Evolutionary conservation across 352 stramenopile genomes (phyloP), one percentile per base, ranked within the genome.

Genomic region (Thalassiosira mediterranea): DNA sequence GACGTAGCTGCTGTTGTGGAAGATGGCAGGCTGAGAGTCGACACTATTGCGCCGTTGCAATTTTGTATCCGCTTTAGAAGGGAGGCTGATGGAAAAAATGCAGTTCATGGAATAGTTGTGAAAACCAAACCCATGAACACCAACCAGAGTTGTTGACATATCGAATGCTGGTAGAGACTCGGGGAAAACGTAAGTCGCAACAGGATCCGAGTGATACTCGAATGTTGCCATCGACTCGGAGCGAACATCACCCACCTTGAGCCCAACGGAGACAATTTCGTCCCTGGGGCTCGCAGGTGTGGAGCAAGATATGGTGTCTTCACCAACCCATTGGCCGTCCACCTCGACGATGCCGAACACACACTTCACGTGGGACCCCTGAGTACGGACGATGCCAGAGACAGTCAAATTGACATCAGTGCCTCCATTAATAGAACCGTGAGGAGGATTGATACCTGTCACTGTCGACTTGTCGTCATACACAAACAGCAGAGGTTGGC

Each of bases 401-500:
- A 77, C 49, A 46, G 48, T 51, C 47, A 77, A 26, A 8, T 57
- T 54, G 0, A 77, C 67, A 15, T 23, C 7, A 17, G 57, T 68
- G 10, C 67, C 67, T 29, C 67, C 67, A 29, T 59, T 13, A 1
- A 77, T 23, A 46, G 58, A 58, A 2, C 67, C 67, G 37, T 70
- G 58, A 11, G 8, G 2, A 10, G 67, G 67, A 28, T 13, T 31
- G 42, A 77, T 57, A 23, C 25, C 26, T 64, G 13, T 57, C 1
- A 77, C 67, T 15, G 56, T 34, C 3, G 64, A 15, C 64, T 70
- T 69, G 21, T 77, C 58, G 21, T 77, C 67, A 46, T 70, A 71
- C 15, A 44, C 38, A 64, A 70, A 77, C 5, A 70, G 46, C 11
- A 68, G 46, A 31, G 32, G 38, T 46, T 57, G 10, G 11, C 28